These are phyloP conservation scores for Ascochyta clinopodiicola DNA, from an alignment of 2,329 filamentous ascomycete genomes.

Conservation along the genomic window DNA sequence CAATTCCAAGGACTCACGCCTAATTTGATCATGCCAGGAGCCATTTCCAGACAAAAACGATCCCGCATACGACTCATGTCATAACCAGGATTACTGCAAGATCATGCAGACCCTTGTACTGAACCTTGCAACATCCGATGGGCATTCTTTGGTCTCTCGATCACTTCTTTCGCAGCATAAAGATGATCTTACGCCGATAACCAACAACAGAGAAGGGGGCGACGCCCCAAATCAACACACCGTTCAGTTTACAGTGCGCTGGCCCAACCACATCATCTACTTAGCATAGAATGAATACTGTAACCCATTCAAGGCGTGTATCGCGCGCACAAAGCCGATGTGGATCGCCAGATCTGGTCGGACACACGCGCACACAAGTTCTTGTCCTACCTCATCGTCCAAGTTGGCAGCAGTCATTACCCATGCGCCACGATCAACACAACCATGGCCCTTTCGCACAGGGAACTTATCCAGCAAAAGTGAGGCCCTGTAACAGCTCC, in stretches of 20 bases:
- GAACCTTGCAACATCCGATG: not conserved
- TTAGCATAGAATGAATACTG: not conserved
- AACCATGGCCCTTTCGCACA: not conserved
- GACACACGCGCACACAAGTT: not conserved
- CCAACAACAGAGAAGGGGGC: not conserved
- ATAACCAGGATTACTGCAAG: constrained; percentile 10
- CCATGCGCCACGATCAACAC: not conserved
- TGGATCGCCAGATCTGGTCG: not conserved
- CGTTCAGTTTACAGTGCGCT: not conserved
- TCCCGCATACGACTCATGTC: not conserved
- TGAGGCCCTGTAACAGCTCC: not conserved
- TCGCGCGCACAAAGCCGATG: not conserved
- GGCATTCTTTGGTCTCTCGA: not conserved
- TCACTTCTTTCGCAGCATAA: not conserved
- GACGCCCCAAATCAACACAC: not conserved
- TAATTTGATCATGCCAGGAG: not conserved
- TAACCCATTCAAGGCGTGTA: not conserved
- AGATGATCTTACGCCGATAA: not conserved
- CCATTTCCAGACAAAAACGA: not conserved
- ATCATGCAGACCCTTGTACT: constrained; percentile 13
- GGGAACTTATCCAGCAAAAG: not conserved
- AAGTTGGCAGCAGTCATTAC: not conserved
- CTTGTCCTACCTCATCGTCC: not conserved
- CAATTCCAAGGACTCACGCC: not conserved
- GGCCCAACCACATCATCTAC: not conserved